A percentile compares a stretch with the other conserved stretches of the same genome.
Conservation (phyloP, 306 rosid species). For the Cyamopsis tetragonoloba region DNA sequence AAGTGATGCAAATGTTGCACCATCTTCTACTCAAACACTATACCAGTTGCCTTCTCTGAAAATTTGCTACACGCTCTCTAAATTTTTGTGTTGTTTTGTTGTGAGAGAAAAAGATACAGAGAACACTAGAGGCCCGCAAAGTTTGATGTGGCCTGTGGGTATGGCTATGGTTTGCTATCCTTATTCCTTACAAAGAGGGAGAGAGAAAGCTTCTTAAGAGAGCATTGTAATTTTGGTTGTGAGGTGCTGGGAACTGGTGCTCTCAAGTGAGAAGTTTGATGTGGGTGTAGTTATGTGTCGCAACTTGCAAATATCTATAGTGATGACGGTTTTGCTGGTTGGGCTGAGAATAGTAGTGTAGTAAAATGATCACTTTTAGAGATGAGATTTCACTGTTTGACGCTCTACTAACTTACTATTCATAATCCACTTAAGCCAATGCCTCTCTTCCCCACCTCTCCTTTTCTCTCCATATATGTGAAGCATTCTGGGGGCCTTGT, state of each 20-base stretch:
- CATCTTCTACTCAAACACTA: neutral
- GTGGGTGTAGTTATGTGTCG: neutral
- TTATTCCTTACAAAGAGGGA: neutral
- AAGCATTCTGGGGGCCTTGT: neutral
- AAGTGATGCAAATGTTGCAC: neutral
- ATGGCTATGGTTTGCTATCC: neutral
- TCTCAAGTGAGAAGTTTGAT: neutral
- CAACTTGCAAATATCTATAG: no score
- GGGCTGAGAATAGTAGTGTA: neutral
- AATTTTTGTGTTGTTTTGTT: neutral
- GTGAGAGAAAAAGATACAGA: neutral
- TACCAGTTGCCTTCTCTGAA: neutral
- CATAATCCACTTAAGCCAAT: neutral
- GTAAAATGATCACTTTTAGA: neutral
- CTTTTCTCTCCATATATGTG: neutral
- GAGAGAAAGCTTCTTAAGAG: neutral
- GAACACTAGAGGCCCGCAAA: neutral
- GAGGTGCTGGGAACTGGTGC: neutral
- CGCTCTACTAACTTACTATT: neutral
- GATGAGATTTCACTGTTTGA: neutral
- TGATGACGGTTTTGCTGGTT: neutral
- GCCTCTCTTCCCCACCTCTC: neutral
- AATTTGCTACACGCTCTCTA: neutral
- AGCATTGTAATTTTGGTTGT: neutral
- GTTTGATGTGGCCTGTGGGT: neutral